A percentile compares a stretch with the other conserved stretches of the same genome.
Evolutionary conservation across 768 basidiomycete species (phyloP).

Genomic region (Suillus placidus): DNA sequence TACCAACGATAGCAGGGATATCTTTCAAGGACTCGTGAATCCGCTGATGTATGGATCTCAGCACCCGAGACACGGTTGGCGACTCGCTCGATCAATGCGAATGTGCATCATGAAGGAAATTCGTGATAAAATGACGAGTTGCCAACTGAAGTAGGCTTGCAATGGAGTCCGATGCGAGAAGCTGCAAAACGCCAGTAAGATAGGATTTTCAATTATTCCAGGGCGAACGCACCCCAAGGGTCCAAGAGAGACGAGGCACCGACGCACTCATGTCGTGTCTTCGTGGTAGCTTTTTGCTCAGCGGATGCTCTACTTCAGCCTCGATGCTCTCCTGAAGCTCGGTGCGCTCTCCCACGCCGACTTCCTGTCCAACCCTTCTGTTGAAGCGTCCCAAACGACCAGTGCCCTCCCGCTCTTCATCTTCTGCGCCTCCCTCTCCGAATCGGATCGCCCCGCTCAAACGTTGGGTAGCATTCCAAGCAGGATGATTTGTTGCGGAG

Average conservation of each 20-base stretch:
- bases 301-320: slow-evolving; percentile 28
- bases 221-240: neutral
- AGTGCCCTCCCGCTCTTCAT: slow-evolving; percentile 70
- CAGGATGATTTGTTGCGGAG: slow-evolving; percentile 85
- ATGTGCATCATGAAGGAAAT: neutral
- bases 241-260: no score
- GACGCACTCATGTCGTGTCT: slow-evolving; percentile 2
- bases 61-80: neutral
- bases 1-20: no score
- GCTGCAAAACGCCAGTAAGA: neutral
- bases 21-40: no score
- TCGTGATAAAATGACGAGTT: neutral
- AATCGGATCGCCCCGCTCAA: slow-evolving; percentile 48
- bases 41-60: no score
- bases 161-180: neutral
- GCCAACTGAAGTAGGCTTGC: neutral
- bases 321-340: slow-evolving; percentile 26
- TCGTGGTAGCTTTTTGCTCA: slow-evolving; percentile 8
- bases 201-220: neutral
- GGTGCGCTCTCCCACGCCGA: slow-evolving; percentile 37
- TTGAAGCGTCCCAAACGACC: slow-evolving; percentile 83
- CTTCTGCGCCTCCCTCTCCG: slow-evolving; percentile 43
- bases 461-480: slow-evolving; percentile 74
- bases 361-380: slow-evolving; percentile 62
- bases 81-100: neutral